Evolutionary conservation across 202 grass and related monocot species (phyloP).

Genomic region (Tripidium arundinaceum): DNA sequence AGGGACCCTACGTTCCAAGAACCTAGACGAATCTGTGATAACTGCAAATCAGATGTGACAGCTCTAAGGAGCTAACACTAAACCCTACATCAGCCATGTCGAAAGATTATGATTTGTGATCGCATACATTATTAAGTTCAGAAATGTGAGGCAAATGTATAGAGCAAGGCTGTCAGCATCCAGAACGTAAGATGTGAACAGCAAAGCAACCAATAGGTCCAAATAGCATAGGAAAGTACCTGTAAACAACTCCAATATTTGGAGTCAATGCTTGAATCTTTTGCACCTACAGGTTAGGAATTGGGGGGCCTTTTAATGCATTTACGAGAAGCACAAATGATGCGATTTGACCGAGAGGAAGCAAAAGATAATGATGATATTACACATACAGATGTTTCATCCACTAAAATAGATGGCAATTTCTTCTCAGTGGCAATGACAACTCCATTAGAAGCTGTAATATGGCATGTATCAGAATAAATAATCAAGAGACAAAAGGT

Average conservation of each 20-base stretch:
- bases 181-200: background rate
- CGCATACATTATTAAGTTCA: background rate
- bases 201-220: too few relatives aligned
- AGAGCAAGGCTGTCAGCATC: background rate
- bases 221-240: slow-evolving; percentile 30
- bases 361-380: background rate
- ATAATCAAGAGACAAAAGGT: background rate
- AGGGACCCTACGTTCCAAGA: too few relatives aligned
- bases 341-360: background rate
- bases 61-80: background rate
- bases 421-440: slow-evolving; percentile 79
- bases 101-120: background rate
- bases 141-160: background rate
- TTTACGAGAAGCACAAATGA: background rate
- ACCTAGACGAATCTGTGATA: background rate
- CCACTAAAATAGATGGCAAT: slow-evolving; percentile 72
- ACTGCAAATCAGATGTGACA: background rate
- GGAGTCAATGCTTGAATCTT: slow-evolving; percentile 70
- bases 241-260: slow-evolving; percentile 81
- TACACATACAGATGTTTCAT: slow-evolving; percentile 65
- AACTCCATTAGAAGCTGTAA: slow-evolving; percentile 68
- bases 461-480: background rate
- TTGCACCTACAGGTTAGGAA: slow-evolving; percentile 42
- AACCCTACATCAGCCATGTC: background rate
- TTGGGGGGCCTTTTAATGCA: background rate